phyloP scores from a whole-genome alignment of 805 yeast genomes.

The Myxozyma neotropica region DNA sequence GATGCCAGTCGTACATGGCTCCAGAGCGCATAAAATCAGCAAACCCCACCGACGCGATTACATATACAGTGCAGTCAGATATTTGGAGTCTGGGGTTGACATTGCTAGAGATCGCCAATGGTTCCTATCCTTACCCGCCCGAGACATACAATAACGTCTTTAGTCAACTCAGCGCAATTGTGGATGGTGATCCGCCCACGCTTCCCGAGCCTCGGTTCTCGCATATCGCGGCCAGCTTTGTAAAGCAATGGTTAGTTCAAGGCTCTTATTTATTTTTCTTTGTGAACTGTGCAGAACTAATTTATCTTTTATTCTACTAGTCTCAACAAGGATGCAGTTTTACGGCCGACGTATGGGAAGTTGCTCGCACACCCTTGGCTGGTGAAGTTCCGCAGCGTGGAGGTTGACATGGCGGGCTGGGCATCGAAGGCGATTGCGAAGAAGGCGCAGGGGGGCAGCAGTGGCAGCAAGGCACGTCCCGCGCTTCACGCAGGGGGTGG shows the following conservation, averaged over 20 bases:
- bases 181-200: constrained; percentile 91
- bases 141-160: constrained; percentile 89
- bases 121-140: constrained; percentile 94
- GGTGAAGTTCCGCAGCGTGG: constrained; percentile 50
- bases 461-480: constrained; percentile 3
- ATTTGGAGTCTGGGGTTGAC: constrained; percentile 93
- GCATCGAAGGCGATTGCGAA: constrained; percentile 36
- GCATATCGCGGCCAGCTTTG: constrained; percentile 79
- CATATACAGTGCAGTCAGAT: constrained; percentile 92
- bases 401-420: constrained; percentile 47
- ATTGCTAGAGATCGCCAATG: constrained; percentile 83
- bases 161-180: constrained; percentile 91
- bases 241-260: constrained; percentile 52
- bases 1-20: constrained; percentile 98
- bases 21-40: constrained; percentile 76
- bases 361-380: constrained; percentile 87
- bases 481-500: constrained; percentile 32
- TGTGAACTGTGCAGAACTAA: no score
- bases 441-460: neutral
- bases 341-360: constrained; percentile 78
- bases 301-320: constrained; percentile 4
- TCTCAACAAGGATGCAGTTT: constrained; percentile 75
- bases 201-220: constrained; percentile 66
- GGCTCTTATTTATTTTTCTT: neutral
- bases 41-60: constrained; percentile 66